Base-by-base conservation (phyloP, 768 basidiomycete species). In the Trametes gibbosa region DNA sequence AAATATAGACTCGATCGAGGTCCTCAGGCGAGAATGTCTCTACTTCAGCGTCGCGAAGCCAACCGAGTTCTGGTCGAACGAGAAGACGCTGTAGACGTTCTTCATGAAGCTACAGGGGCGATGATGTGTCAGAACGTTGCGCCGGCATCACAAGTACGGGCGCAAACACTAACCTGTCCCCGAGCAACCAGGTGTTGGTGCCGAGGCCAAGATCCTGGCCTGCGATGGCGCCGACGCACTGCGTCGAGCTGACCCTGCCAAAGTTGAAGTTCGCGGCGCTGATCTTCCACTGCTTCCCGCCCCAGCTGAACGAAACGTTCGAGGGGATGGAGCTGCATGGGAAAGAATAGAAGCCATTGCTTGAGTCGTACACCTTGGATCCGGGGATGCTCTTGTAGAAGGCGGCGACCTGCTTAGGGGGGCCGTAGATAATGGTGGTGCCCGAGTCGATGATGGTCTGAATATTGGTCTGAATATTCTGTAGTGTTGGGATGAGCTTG, bases 371-470 rank as follows among this genome's bases (percentile, higher is more conserved):
- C 17, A 61, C 27, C 10, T 43, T 37, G 2, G 63, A 50, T 0
- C 69, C 73, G 4, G 70, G 70, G 43, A 74, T 67, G 25, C 23
- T 39, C 23, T 53, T 41, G 59, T 73, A 74, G 55, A 74, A 58
- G 2, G 49, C 35, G 29, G 52, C 50, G 8, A 71, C 72, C 14
- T 57, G 54, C 10, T 46, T 41, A 0, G 65, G 52, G 39, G 66
- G 65, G 6, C 69, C 71, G 58, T 70, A 63, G 59, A 72, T 65
- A 49, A 72, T 64, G n/a, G 72, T 73, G 2, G 72, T 73, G 23
- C 72, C 70, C 61, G 57, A 63, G 56, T 70, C 70, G 43, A 73
- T 68, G 61, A 73, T 60, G 9, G 65, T 64, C 41, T 57, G 50
- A 29, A 66, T 42, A 16, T 42, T 39, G 14, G 60, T 55, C n/a